These are phyloP conservation scores for Teratosphaeria zuluensis DNA, from an alignment of 2,329 filamentous ascomycete genomes.

Conservation along the genomic window DNA sequence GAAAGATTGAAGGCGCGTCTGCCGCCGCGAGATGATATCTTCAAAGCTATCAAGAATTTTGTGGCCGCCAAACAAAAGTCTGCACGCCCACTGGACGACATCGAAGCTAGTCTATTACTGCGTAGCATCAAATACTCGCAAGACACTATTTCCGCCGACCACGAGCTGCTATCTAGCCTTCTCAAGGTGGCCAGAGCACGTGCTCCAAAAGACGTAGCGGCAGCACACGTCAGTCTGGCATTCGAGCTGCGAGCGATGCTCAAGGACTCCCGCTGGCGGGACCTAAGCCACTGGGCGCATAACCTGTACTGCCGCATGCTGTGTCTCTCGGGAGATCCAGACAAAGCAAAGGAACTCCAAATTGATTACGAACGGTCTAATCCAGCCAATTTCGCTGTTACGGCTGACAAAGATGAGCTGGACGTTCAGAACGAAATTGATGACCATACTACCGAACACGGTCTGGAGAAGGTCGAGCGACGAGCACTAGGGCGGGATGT, in stretches of 20 bases:
- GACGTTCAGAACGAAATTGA: neutral
- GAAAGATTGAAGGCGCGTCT: slow-evolving; percentile 54
- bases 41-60: slow-evolving; percentile 55
- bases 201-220: neutral
- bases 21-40: slow-evolving; percentile 53
- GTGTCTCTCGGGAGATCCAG: neutral
- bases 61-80: slow-evolving; percentile 39
- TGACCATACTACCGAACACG: neutral
- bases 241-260: neutral
- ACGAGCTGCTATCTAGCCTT: neutral
- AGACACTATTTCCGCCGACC: neutral
- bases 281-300: neutral
- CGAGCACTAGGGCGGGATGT: neutral
- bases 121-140: slow-evolving; percentile 52
- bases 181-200: neutral
- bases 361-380: neutral
- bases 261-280: neutral
- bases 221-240: neutral
- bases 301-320: neutral
- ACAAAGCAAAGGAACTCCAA: neutral
- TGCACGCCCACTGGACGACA: slow-evolving; percentile 48
- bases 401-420: neutral
- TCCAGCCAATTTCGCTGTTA: neutral
- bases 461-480: neutral
- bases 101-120: slow-evolving; percentile 54